Evolutionary conservation across 768 basidiomycete species (phyloP), one percentile per base, ranked within the genome.

Genomic region (Psilocybe subaeruginosa): DNA sequence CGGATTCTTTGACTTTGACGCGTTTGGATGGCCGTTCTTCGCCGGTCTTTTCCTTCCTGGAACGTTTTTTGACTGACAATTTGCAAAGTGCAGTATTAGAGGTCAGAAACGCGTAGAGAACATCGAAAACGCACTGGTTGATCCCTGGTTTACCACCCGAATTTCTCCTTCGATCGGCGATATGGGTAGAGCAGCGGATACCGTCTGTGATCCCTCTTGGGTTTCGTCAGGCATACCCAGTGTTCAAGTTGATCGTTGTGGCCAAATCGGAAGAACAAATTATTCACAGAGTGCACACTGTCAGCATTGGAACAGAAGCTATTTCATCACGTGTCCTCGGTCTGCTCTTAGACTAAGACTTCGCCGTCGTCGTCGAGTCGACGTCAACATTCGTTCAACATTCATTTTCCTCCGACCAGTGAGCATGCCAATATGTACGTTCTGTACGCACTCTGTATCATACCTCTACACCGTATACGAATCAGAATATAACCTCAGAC

Each of bases 391-490:
- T 23, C 23, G 2, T 23, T 23, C 23, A 2, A 23, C 23, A 23
- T 23, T 23, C 23, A 23, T 23, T 23, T 23, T 23, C 23, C 23
- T 23, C 23, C 23, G 23, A 23, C 23, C 2, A 2, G 23, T 23
- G 48, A 39, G 37, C 39, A 93, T 93, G 92, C 88, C 92, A 16
- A 85, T 95, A 64, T 95, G 93, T 76, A 92, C 87, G 29, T 85
- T 78, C 48, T 95, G 93, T 70, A 87, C 91, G 0, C 76, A 75
- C 16, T 80, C 83, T n/a, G 78, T 84, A 12, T 78, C 84, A 0
- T 85, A 86, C 68, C 82, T 95, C 16, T 95, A 94, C 73, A 94
- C 92, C 0, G 82, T 92, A 59, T 95, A 95, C 72, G 81, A 90
- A 66, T 88, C 91, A 4, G 85, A 83, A 7, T 79, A 90, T 68